A percentile compares a stretch with the other conserved stretches of the same genome.
These are phyloP conservation scores for Diplodia mutila DNA, from an alignment of 2,329 filamentous ascomycete genomes.

Conservation along the genomic window DNA sequence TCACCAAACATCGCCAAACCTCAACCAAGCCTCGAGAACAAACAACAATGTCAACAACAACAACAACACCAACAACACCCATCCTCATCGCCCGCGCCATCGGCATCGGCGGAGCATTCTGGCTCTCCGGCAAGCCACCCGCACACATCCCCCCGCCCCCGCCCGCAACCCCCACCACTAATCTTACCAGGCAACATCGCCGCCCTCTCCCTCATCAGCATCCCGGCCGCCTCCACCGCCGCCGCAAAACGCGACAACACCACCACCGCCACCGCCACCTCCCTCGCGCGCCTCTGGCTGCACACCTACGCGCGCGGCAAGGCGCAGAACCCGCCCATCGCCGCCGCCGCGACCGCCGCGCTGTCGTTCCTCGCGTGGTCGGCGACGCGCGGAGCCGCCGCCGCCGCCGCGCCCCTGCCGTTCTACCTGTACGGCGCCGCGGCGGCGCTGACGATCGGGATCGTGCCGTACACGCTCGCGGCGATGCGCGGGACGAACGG, in stretches of 20 bases:
- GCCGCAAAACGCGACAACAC: no score
- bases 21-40: no score
- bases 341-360: neutral
- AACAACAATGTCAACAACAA: slow-evolving; percentile 31
- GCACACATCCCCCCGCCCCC: neutral
- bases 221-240: neutral
- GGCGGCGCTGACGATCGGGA: neutral
- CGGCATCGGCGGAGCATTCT: neutral
- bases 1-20: no score
- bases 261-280: neutral
- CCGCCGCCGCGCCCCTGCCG: no score
- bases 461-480: neutral
- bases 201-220: neutral
- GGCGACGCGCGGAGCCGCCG: no score
- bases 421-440: neutral
- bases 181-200: neutral
- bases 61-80: no score
- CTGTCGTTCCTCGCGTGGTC: neutral
- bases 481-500: neutral
- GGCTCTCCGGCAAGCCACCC: neutral
- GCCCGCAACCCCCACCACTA: neutral
- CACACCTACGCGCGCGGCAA: neutral
- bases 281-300: neutral
- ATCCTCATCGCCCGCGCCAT: neutral
- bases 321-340: neutral